These are phyloP conservation scores for Boletus sp. DNA, from an alignment of 1,284 basidiomycete genomes.

Conservation along the genomic window DNA sequence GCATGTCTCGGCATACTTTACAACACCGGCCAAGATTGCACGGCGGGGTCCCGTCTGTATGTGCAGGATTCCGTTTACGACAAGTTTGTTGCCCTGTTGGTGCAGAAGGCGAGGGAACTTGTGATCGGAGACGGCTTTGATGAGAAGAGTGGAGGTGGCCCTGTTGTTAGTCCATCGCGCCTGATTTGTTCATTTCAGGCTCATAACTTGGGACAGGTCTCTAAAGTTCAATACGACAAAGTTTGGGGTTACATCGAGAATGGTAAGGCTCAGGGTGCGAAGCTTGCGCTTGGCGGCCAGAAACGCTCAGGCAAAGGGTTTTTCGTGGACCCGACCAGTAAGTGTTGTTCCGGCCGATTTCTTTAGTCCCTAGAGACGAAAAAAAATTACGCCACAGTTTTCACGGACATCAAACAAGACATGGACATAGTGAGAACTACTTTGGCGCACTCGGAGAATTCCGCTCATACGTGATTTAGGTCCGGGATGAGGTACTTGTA, in stretches of 20 bases:
- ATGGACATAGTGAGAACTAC: conserved; percentile 70
- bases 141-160: conserved; percentile 71
- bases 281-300: conserved; percentile 73
- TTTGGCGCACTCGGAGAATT: conserved; percentile 1
- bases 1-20: conserved; percentile 78
- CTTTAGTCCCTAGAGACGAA: conserved; percentile 3
- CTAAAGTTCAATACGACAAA: conserved; percentile 82
- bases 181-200: conserved; percentile 5
- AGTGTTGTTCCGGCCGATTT: conserved; percentile 27
- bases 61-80: conserved; percentile 85
- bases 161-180: conserved; percentile 53
- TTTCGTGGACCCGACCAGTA: conserved; percentile 75
- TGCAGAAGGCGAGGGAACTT: conserved; percentile 63
- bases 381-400: conserved; percentile 45
- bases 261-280: conserved; percentile 84
- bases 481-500: conserved; percentile 61
- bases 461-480: conserved; percentile 39
- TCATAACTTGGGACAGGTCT: conserved; percentile 49
- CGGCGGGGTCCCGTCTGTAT: conserved; percentile 81
- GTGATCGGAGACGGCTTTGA: conserved; percentile 81
- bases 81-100: conserved; percentile 69
- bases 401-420: conserved; percentile 62
- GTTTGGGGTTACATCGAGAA: conserved; percentile 87
- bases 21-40: conserved; percentile 86
- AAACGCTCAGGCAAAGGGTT: conserved; percentile 67